Evolutionary conservation across 768 basidiomycete genomes (phyloP).

Genomic region (Ephemerocybe angulata): DNA sequence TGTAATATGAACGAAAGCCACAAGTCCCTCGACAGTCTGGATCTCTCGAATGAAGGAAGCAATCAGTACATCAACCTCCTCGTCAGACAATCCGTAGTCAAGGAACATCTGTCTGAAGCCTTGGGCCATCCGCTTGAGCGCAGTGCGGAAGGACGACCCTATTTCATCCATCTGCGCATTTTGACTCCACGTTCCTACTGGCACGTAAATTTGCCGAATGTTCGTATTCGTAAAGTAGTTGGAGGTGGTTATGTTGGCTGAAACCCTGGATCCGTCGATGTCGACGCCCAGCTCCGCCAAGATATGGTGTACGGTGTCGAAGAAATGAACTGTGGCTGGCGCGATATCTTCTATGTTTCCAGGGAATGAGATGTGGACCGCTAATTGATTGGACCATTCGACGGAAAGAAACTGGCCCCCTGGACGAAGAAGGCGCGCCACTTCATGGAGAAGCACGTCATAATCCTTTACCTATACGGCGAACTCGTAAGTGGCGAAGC

Average conservation of each 20-base stretch:
- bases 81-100: conserved; percentile 32
- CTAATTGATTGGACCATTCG: conserved; percentile 51
- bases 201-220: conserved; percentile 36
- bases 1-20: conserved; percentile 46
- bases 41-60: conserved; percentile 46
- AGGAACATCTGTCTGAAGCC: conserved; percentile 48
- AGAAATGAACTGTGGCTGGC: conserved; percentile 37
- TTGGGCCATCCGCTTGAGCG: conserved; percentile 40
- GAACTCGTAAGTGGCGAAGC: neutral
- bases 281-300: conserved; percentile 35
- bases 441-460: conserved; percentile 49
- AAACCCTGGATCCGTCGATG: conserved; percentile 33
- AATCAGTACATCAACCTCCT: conserved; percentile 37
- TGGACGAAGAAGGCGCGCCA: conserved; percentile 59
- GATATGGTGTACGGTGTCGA: conserved; percentile 33
- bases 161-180: conserved; percentile 32
- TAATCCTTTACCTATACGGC: conserved; percentile 53
- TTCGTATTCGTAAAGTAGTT: conserved; percentile 41
- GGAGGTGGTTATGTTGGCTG: conserved; percentile 36
- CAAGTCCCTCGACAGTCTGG: conserved; percentile 42
- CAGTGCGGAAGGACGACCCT: conserved; percentile 39
- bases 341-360: conserved; percentile 30
- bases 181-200: conserved; percentile 53
- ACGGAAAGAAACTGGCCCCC: conserved; percentile 69
- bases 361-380: conserved; percentile 31